Percentiles rank a stretch among this genome's conserved stretches.
phyloP scores from a whole-genome alignment of 805 yeast species.

The Saccharomycopsis sp. region DNA sequence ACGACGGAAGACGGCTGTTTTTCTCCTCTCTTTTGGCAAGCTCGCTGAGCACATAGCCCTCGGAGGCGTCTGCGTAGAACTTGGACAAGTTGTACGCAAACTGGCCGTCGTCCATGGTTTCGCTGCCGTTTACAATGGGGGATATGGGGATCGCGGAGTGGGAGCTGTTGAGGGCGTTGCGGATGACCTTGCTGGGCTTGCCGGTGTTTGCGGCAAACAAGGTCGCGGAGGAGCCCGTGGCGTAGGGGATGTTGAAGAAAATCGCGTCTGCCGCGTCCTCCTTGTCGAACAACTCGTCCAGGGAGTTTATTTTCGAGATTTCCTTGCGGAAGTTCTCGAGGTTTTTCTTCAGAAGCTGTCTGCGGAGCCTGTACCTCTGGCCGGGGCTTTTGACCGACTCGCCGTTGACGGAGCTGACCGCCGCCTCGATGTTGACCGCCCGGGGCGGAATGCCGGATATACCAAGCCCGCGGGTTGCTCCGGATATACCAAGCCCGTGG shows the following conservation, averaged over 20 bases:
- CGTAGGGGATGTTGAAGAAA: slow-evolving; percentile 22
- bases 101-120: slow-evolving; percentile 5
- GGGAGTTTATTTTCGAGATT: slow-evolving; percentile 11
- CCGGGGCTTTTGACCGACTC: slow-evolving; percentile 16
- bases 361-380: slow-evolving; percentile 15
- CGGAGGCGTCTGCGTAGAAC: slow-evolving; percentile 17
- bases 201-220: background rate
- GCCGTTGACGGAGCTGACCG: background rate
- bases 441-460: too few species aligned
- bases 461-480: too few species aligned
- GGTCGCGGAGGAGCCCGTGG: slow-evolving; percentile 15
- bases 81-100: slow-evolving; percentile 18
- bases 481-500: too few species aligned
- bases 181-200: background rate
- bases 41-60: slow-evolving; percentile 15
- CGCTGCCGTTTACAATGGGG: slow-evolving; percentile 16
- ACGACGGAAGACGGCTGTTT: slow-evolving; percentile 15
- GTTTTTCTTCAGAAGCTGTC: slow-evolving; percentile 18
- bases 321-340: slow-evolving; percentile 11
- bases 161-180: slow-evolving; percentile 12
- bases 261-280: slow-evolving; percentile 11
- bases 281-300: slow-evolving; percentile 18
- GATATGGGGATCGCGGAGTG: slow-evolving; percentile 17
- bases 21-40: slow-evolving; percentile 19
- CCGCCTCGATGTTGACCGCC: background rate